These are phyloP conservation scores for Exidia glandulosa DNA, from an alignment of 768 basidiomycete genomes.

Conservation along the genomic window DNA sequence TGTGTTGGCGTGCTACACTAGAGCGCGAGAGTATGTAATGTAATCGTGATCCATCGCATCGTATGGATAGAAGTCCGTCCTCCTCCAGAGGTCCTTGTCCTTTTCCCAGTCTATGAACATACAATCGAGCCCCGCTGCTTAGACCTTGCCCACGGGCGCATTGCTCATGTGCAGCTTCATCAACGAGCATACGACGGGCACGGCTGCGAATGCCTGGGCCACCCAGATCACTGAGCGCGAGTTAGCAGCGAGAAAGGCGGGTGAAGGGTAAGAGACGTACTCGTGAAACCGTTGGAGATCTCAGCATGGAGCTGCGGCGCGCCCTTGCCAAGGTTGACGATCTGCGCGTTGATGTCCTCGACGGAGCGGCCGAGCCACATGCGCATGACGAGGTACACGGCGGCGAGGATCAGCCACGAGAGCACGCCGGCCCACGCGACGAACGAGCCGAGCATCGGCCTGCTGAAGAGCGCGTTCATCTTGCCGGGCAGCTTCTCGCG, in stretches of 20 bases:
- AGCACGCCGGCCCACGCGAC: constrained; percentile 69
- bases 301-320: constrained; percentile 52
- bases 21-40: too few relatives aligned
- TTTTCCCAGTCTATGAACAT: neutral
- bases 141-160: neutral
- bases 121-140: neutral
- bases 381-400: constrained; percentile 43
- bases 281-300: constrained; percentile 63
- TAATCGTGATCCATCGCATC: too few relatives aligned
- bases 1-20: too few relatives aligned
- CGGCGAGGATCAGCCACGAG: constrained; percentile 51
- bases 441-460: constrained; percentile 41
- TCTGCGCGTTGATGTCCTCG: constrained; percentile 61
- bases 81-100: neutral
- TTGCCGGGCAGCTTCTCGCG: constrained; percentile 51
- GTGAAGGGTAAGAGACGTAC: constrained; percentile 35
- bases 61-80: neutral
- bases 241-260: neutral
- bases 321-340: constrained; percentile 37
- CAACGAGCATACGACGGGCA: constrained; percentile 58
- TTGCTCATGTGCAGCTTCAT: constrained; percentile 50
- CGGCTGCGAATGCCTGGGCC: constrained; percentile 60
- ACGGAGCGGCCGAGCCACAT: constrained; percentile 78
- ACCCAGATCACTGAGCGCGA: constrained; percentile 58
- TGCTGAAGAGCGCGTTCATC: constrained; percentile 38